These are phyloP conservation scores for Senna siamea DNA, from an alignment of 306 rosid species.

Conservation along the genomic window DNA sequence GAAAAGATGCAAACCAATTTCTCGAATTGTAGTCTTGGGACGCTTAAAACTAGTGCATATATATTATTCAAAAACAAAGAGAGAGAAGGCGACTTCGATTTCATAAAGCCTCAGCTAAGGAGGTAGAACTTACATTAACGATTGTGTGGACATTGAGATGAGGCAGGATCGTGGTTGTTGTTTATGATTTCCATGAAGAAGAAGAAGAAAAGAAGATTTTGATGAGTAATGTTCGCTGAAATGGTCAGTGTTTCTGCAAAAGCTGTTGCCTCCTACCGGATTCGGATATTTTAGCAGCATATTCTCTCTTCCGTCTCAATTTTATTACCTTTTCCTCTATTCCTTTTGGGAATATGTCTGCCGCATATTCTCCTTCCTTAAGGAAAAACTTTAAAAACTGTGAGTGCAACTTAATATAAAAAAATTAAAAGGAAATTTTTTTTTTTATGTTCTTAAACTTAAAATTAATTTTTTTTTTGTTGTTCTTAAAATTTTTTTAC, in stretches of 20 bases:
- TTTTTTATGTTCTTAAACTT: too few relatives aligned
- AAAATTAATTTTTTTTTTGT: too few relatives aligned
- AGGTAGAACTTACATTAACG: conserved; percentile 13
- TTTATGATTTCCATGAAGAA: background rate
- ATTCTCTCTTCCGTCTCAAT: conserved; percentile 17
- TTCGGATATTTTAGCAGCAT: conserved; percentile 36
- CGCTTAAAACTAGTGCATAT: conserved; percentile 14
- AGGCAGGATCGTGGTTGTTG: background rate
- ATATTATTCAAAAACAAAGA: background rate
- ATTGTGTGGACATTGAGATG: background rate
- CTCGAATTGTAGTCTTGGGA: background rate
- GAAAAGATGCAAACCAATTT: conserved; percentile 11
- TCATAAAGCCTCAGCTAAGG: conserved; percentile 12
- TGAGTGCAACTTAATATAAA: too few relatives aligned
- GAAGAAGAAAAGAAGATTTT: too few relatives aligned
- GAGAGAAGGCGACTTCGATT: conserved; percentile 19
- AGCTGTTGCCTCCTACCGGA: background rate
- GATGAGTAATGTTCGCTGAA: too few relatives aligned
- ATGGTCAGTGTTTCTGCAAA: too few relatives aligned
- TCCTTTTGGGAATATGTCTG: too few relatives aligned
- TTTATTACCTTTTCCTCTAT: background rate
- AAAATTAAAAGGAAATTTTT: too few relatives aligned
- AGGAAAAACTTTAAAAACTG: too few relatives aligned
- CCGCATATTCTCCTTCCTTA: background rate
- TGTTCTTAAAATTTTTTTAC: too few relatives aligned